Evolutionary conservation across 2,329 filamentous ascomycete genomes (phyloP).

Genomic region (Venturia effusa): DNA sequence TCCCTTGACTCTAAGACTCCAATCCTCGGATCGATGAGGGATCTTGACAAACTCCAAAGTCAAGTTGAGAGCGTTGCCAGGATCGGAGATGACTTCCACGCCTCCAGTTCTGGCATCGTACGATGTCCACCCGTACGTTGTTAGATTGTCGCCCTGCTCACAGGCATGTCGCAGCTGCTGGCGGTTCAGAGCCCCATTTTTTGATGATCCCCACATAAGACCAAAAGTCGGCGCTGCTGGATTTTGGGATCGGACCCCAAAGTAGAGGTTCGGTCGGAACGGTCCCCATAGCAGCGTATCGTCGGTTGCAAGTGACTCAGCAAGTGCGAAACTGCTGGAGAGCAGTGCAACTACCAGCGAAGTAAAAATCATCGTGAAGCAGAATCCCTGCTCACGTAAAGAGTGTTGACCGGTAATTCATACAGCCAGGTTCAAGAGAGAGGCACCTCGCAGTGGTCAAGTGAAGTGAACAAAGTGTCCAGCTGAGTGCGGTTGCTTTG

Average conservation of each 20-base stretch:
- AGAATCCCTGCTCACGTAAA: neutral
- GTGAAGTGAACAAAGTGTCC: neutral
- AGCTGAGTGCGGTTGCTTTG: neutral
- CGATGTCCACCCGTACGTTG: conserved; percentile 94
- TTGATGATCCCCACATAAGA: conserved; percentile 80
- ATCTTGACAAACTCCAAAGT: conserved; percentile 92
- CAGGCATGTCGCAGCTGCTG: conserved; percentile 78
- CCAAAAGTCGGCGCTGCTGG: conserved; percentile 73
- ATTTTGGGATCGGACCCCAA: conserved; percentile 73
- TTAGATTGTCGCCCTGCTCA: conserved; percentile 89
- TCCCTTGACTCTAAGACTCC: conserved; percentile 83
- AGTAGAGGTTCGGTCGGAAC: conserved; percentile 89
- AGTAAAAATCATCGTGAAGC: neutral
- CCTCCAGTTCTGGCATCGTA: conserved; percentile 86
- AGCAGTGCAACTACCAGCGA: neutral
- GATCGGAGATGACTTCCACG: conserved; percentile 81
- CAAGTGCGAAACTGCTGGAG: neutral
- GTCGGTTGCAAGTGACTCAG: conserved; percentile 28
- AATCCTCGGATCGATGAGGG: conserved; percentile 72
- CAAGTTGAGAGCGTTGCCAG: conserved; percentile 76
- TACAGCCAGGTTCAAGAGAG: neutral
- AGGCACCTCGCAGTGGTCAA: neutral
- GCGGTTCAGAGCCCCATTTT: conserved; percentile 34
- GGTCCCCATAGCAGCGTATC: conserved; percentile 91
- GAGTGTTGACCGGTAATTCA: neutral